A percentile compares a stretch with the other conserved stretches of the same genome.
Conservation (phyloP, 148 eudicot genomes). For the Salicornia ramosissima region DNA sequence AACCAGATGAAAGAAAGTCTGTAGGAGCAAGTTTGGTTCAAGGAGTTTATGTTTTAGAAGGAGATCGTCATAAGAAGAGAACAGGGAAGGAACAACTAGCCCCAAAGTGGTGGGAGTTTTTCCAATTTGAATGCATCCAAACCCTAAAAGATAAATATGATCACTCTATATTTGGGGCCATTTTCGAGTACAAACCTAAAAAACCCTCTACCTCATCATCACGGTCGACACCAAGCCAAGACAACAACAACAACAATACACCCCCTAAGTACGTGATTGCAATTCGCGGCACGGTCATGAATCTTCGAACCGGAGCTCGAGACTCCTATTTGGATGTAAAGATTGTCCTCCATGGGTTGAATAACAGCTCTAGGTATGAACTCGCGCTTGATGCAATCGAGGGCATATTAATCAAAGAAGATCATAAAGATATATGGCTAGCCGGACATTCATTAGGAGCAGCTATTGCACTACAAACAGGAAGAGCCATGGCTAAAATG, state of each 20-base stretch:
- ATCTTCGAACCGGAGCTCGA: constrained; percentile 30
- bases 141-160: constrained; percentile 43
- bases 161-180: constrained; percentile 51
- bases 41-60: constrained; percentile 63
- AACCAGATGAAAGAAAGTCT: constrained; percentile 35
- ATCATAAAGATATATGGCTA: constrained; percentile 41
- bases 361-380: constrained; percentile 37
- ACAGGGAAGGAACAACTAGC: constrained; percentile 46
- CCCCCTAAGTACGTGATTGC: constrained; percentile 64
- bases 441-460: constrained; percentile 79
- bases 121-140: constrained; percentile 36
- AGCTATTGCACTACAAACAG: constrained; percentile 57
- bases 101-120: constrained; percentile 68
- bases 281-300: constrained; percentile 57
- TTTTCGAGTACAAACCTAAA: constrained; percentile 40
- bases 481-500: constrained; percentile 45
- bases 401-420: constrained; percentile 5
- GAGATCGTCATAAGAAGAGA: constrained; percentile 51
- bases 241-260: background rate
- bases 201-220: background rate
- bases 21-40: constrained; percentile 67
- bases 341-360: constrained; percentile 33
- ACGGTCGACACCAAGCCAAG: background rate
- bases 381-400: constrained; percentile 27
- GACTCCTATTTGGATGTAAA: constrained; percentile 50